These are phyloP conservation scores for Recurvomyces mirabilis DNA, from an alignment of 495 filamentous ascomycete species.

Conservation along the genomic window DNA sequence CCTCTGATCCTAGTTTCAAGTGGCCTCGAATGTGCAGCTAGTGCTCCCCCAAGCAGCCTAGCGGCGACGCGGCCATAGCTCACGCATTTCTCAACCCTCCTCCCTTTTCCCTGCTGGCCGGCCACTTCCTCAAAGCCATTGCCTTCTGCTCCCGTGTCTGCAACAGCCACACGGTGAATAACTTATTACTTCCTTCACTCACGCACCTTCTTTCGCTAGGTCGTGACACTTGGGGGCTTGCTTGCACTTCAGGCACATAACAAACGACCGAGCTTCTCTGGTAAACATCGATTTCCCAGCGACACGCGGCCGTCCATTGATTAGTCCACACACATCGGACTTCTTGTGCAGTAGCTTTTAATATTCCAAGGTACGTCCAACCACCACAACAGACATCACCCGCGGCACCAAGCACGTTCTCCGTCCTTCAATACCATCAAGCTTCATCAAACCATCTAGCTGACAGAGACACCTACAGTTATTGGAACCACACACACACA, in stretches of 20 bases:
- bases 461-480: conserved; percentile 7
- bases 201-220: conserved; percentile 21
- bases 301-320: conserved; percentile 12
- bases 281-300: neutral
- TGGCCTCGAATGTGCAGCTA: neutral
- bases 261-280: neutral
- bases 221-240: neutral
- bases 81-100: conserved; percentile 9
- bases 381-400: neutral
- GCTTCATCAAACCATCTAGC: neutral
- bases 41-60: neutral
- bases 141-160: neutral
- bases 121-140: conserved; percentile 6
- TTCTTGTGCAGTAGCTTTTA: conserved; percentile 15
- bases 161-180: conserved; percentile 7
- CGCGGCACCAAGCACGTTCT: neutral
- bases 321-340: neutral
- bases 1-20: conserved; percentile 1
- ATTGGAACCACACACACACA: conserved; percentile 6
- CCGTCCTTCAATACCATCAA: neutral
- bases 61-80: conserved; percentile 12
- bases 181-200: neutral
- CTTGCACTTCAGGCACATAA: neutral
- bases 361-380: conserved; percentile 12
- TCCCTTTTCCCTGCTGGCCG: conserved; percentile 3